Percentiles rank a stretch among this genome's conserved stretches.
Evolutionary conservation across 169 alveolate genomes (phyloP).

Genomic region (Theileria equi): DNA sequence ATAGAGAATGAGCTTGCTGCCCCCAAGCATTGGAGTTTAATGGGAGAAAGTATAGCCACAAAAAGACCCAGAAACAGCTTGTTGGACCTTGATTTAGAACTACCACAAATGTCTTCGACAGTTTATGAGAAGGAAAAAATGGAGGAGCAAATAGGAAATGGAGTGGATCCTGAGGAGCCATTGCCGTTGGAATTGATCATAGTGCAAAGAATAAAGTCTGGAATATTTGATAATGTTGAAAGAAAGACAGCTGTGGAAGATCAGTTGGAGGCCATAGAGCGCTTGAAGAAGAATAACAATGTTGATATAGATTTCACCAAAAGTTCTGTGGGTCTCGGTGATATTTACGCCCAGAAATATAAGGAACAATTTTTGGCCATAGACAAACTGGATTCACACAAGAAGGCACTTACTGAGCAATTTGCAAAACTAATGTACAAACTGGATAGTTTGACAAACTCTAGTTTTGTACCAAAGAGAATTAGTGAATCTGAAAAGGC

Average conservation of each 20-base stretch:
- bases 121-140: constrained; percentile 29
- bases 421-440: constrained; percentile 71
- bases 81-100: constrained; percentile 71
- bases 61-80: constrained; percentile 80
- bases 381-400: constrained; percentile 62
- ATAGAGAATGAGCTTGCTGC: constrained; percentile 73
- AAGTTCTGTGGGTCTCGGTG: constrained; percentile 75
- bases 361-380: constrained; percentile 65
- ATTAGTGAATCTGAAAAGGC: constrained; percentile 35
- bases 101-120: constrained; percentile 62
- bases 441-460: constrained; percentile 74
- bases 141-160: constrained; percentile 21
- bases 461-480: constrained; percentile 66
- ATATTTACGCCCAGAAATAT: constrained; percentile 71
- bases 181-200: constrained; percentile 67
- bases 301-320: constrained; percentile 71
- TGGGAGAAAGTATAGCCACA: constrained; percentile 77
- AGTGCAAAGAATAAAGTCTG: constrained; percentile 70
- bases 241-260: constrained; percentile 57
- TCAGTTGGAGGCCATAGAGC: constrained; percentile 33
- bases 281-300: constrained; percentile 15
- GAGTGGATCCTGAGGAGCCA: constrained; percentile 10
- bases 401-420: constrained; percentile 63
- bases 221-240: constrained; percentile 78
- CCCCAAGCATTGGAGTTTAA: constrained; percentile 81